phyloP scores from a whole-genome alignment of 768 basidiomycete species.

The Kondoa malvinella region DNA sequence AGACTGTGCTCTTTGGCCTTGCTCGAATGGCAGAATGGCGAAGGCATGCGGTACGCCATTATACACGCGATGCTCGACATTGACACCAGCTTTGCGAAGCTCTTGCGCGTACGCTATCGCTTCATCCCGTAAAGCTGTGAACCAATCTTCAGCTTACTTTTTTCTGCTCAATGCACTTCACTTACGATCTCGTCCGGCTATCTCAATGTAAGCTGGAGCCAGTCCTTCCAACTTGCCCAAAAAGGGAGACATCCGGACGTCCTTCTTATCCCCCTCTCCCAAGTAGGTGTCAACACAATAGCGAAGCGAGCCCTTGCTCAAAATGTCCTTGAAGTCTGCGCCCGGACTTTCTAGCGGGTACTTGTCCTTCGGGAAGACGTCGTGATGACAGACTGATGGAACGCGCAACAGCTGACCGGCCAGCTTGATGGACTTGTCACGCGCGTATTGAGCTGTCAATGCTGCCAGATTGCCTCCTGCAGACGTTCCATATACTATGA shows the following conservation, averaged over 20 bases:
- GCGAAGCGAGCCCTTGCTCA: neutral
- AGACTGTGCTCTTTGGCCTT: neutral
- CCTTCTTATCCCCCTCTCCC: neutral
- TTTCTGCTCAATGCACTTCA: neutral
- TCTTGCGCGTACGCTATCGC: neutral
- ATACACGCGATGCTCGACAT: neutral
- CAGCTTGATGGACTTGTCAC: slow-evolving; percentile 2
- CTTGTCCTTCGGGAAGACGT: neutral
- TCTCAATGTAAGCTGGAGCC: slow-evolving; percentile 1
- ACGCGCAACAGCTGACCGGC: slow-evolving; percentile 3
- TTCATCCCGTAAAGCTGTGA: neutral
- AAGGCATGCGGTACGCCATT: slow-evolving; percentile 6
- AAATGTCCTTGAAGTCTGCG: neutral
- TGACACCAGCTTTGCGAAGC: neutral
- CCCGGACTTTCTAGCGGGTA: neutral
- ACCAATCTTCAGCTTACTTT: neutral
- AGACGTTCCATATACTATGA: neutral
- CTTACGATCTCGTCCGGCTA: slow-evolving; percentile 1
- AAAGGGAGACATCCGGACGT: neutral
- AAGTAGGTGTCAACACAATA: neutral
- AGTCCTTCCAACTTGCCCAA: slow-evolving; percentile 1
- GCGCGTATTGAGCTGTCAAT: neutral
- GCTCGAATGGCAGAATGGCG: neutral
- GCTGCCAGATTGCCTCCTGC: slow-evolving; percentile 6
- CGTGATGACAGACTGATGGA: neutral